phyloP scores from a whole-genome alignment of 1,284 basidiomycete genomes.

The Gomphus sp. region DNA sequence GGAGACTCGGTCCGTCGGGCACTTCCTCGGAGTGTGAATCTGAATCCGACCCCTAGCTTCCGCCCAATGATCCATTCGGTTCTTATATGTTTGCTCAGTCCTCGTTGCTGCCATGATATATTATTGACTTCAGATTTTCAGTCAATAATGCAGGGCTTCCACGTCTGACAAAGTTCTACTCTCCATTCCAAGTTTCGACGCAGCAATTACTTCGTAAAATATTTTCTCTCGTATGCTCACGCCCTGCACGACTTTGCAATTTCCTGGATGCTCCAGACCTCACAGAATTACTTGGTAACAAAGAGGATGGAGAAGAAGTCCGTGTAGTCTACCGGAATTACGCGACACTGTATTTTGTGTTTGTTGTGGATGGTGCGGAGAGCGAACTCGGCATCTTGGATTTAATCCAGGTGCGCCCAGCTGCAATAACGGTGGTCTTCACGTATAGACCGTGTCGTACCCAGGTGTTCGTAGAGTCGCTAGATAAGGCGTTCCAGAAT shows the following conservation, averaged over 20 bases:
- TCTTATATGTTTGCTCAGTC: slow-evolving; percentile 51
- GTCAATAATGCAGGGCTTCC: slow-evolving; percentile 87
- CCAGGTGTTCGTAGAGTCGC: slow-evolving; percentile 92
- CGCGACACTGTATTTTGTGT: slow-evolving; percentile 95
- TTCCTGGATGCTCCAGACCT: slow-evolving; percentile 90
- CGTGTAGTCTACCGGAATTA: slow-evolving; percentile 79
- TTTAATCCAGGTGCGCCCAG: slow-evolving; percentile 77
- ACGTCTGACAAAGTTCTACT: slow-evolving; percentile 95
- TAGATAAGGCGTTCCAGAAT: slow-evolving; percentile 95
- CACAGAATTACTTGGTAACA: slow-evolving; percentile 59
- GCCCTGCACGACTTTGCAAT: slow-evolving; percentile 78
- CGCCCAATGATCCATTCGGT: slow-evolving; percentile 78
- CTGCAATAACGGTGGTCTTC: neutral
- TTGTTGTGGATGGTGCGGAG: slow-evolving; percentile 92
- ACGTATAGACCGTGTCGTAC: neutral
- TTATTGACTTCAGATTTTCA: slow-evolving; percentile 21
- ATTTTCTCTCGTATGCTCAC: slow-evolving; percentile 72
- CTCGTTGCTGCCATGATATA: slow-evolving; percentile 8
- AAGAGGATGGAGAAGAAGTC: slow-evolving; percentile 50
- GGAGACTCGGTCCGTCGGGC: too few species aligned
- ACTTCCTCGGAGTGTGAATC: neutral
- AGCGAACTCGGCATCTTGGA: slow-evolving; percentile 95
- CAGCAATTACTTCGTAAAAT: slow-evolving; percentile 76
- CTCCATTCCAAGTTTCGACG: slow-evolving; percentile 58
- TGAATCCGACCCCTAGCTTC: neutral